Base-by-base conservation (phyloP, 768 basidiomycete species). In the Tulasnella sp. region DNA sequence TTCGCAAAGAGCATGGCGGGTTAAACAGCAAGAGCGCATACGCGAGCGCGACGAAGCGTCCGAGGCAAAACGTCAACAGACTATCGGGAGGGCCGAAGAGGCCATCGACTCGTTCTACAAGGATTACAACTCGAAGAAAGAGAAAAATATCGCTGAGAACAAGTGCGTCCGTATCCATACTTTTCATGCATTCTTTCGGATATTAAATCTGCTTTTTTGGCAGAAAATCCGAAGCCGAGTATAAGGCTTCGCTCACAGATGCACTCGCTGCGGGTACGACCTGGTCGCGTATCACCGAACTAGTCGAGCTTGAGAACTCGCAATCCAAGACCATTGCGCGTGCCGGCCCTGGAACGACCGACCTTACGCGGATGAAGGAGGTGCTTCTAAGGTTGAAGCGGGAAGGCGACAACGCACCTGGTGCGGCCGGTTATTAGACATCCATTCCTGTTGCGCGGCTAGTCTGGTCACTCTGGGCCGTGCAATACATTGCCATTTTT, bases 251-350 rank as follows among this genome's bases (percentile, higher is more conserved):
- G n/a, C 75, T 92, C 56, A 81, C 81, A 21, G 84, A 84, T 50
- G 80, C 83, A 9, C 81, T 98, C 52, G 85, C 90, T 0, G 77
- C 80, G 56, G 96, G 95, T 24, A 96, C 95, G 21, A 95, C 93
- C 7, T 99, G 95, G 95, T 83, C 92, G 66, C 86, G 96, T 38
- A 95, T 99, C 68, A 86, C 85, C 69, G 83, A 83, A 26, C 73
- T 84, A 52, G 73, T 96, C 63, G 90, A 94, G 65, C 78, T 99
- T 38, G 83, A 95, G 71, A 97, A 98, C 70, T 96, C 93, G 56
- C 92, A 98, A 72, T 93, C 89, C 77, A 99, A 98, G 77, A 97
- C 93, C 3, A 77, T 91, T 66, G 85, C 93, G 17, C 81, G 92
- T 47, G 81, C 87, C 30, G 90, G 90, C 13, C 75, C 88, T 10